Evolutionary conservation across 345 rosid species (phyloP), one percentile per base, ranked within the genome.

Genomic region (Arabidopsis arenosa): DNA sequence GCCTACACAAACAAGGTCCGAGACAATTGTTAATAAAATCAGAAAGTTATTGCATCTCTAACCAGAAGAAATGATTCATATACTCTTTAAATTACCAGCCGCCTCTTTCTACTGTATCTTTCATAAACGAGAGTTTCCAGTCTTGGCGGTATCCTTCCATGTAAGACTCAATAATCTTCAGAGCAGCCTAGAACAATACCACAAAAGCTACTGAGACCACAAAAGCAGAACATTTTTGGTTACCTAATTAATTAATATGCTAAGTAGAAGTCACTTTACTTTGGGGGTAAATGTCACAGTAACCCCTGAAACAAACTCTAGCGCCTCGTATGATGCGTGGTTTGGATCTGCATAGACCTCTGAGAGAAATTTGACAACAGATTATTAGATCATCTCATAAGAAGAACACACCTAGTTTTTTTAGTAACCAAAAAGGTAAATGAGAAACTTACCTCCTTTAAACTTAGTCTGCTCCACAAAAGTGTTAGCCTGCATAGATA

Each of bases 101-200:
- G 5, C 97, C 99, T 83, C 85, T 85, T 61, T 81, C 75, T 5
- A 88, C 92, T 0, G 97, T 94, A 66, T 90, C 96, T 51, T 79
- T 85, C 81, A 85, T 91, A 58, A 73, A 87, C 10, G 97, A 92
- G 82, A 94, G 96, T 71, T 92, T 85, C 98, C 97, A 94, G 82
- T 94, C 96, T 81, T 90, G 98, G 55, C 93, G 86, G 78, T 90
- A 94, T 61, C 96, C 97, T 86, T 88, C 97, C 96, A 86, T 90
- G 86, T 92, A 92, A 4, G 45, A 78, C 80, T 94, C 91, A 63
- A 94, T 85, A 73, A 92, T 86, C 90, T 92, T 88, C 45, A 94
- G 83, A 75, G 95, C 99, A 41, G 97, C 95, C 98, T 92, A 74
- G 0, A 36, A 43, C 1, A 49, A 11, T 58, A 4, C 60, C 28